These are phyloP conservation scores for Zoysia matrella DNA, from an alignment of 202 grass and related monocot genomes.

Conservation along the genomic window DNA sequence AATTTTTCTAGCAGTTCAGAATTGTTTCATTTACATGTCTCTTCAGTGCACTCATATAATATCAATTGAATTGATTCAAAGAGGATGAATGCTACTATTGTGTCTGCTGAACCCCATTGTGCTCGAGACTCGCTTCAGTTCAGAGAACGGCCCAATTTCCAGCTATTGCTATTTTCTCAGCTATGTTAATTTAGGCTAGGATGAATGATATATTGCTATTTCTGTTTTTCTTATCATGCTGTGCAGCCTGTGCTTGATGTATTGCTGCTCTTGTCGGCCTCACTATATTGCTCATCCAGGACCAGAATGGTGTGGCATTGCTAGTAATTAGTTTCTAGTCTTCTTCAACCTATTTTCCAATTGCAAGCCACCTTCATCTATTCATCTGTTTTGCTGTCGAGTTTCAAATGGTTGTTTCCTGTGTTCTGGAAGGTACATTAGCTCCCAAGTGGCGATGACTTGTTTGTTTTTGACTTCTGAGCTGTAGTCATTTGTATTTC, in stretches of 20 bases:
- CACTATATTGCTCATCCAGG: slow-evolving; percentile 12
- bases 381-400: background rate
- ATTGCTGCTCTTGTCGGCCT: background rate
- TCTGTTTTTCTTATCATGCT: background rate
- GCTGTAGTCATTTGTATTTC: slow-evolving; percentile 24
- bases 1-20: slow-evolving; percentile 52
- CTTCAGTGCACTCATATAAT: slow-evolving; percentile 45
- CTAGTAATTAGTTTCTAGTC: background rate
- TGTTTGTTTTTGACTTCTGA: slow-evolving; percentile 14
- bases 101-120: background rate
- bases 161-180: background rate
- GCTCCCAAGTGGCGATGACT: slow-evolving; percentile 23
- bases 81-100: slow-evolving; percentile 29
- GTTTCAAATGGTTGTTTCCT: background rate
- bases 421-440: slow-evolving; percentile 10
- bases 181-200: background rate
- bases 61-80: slow-evolving; percentile 57
- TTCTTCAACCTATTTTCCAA: background rate
- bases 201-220: background rate
- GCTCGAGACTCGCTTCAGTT: background rate
- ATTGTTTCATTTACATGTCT: slow-evolving; percentile 60
- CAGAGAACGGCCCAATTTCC: background rate
- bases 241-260: slow-evolving; percentile 6
- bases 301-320: background rate
- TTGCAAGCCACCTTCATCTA: background rate